These are phyloP conservation scores for Diplodia intermedia DNA, from an alignment of 2,329 filamentous ascomycete species.

Conservation along the genomic window DNA sequence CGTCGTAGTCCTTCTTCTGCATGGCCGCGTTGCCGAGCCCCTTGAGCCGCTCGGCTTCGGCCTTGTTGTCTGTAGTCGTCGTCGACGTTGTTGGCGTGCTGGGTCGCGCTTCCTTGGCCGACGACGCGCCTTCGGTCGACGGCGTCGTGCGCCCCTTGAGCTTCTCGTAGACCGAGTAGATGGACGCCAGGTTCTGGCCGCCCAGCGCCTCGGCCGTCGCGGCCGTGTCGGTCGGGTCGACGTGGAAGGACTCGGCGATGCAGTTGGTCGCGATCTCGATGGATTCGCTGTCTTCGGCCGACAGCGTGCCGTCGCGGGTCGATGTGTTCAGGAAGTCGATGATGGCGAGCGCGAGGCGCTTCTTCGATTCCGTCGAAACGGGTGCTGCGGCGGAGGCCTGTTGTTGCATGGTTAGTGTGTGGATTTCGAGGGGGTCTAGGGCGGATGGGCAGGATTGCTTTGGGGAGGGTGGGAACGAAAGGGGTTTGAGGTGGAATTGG, in stretches of 20 bases:
- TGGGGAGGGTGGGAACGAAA: neutral
- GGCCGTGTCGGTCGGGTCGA: conserved; percentile 79
- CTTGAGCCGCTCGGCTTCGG: conserved; percentile 88
- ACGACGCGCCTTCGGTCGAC: conserved; percentile 53
- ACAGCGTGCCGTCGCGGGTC: conserved; percentile 84
- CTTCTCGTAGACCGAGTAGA: conserved; percentile 97
- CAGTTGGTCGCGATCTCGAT: conserved; percentile 94
- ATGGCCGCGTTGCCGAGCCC: conserved; percentile 92
- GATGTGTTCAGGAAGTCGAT: conserved; percentile 92
- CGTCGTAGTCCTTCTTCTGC: conserved; percentile 86
- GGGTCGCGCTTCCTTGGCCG: conserved; percentile 51
- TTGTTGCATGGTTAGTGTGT: neutral
- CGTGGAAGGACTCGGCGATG: conserved; percentile 93
- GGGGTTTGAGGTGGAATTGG: neutral
- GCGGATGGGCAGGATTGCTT: neutral
- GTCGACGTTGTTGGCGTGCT: conserved; percentile 51
- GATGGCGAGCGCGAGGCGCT: conserved; percentile 95
- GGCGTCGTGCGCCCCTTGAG: conserved; percentile 71
- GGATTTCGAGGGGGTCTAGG: neutral
- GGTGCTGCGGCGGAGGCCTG: conserved; percentile 43
- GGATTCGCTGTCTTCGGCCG: conserved; percentile 86
- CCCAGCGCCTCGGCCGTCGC: conserved; percentile 80
- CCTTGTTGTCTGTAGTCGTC: conserved; percentile 57
- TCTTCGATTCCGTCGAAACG: conserved; percentile 59
- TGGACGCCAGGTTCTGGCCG: conserved; percentile 83